phyloP scores from a whole-genome alignment of 2,329 filamentous ascomycete genomes.

The Botrytis fragariae region DNA sequence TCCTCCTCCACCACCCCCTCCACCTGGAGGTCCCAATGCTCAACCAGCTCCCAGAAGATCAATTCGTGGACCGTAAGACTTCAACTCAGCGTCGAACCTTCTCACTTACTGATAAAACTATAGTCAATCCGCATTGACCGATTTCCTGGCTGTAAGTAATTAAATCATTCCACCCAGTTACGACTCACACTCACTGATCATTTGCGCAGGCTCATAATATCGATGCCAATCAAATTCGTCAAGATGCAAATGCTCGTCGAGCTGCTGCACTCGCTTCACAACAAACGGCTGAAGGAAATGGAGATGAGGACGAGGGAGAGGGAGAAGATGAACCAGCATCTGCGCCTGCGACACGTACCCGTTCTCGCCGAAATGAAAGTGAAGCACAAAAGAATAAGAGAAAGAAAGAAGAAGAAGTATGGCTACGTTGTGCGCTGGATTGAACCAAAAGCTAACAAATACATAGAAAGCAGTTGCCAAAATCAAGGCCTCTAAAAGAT shows the following conservation, averaged over 20 bases:
- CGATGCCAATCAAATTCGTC: conserved; percentile 55
- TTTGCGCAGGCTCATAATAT: conserved; percentile 67
- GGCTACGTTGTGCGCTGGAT: conserved; percentile 19
- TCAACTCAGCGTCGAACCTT: not conserved
- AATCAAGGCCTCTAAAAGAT: conserved; percentile 59
- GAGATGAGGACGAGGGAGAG: conserved; percentile 41
- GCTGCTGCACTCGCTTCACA: conserved; percentile 40
- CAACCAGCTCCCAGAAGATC: conserved; percentile 14
- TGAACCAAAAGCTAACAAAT: conserved; percentile 15
- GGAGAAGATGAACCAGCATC: conserved; percentile 36
- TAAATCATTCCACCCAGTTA: not conserved
- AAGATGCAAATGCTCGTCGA: conserved; percentile 49
- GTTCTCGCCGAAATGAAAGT: conserved; percentile 30
- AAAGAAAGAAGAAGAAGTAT: conserved; percentile 45
- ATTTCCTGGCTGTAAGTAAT: conserved; percentile 59
- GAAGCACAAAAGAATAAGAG: conserved; percentile 36
- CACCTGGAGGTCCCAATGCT: conserved; percentile 14
- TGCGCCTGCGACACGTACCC: conserved; percentile 28
- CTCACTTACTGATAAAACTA: conserved; percentile 9
- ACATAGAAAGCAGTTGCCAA: conserved; percentile 54
- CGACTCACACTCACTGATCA: not conserved
- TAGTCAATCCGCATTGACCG: conserved; percentile 63
- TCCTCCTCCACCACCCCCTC: conserved; percentile 16
- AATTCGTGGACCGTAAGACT: conserved; percentile 37
- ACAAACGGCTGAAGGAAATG: conserved; percentile 40